Evolutionary conservation across 2,329 filamentous ascomycete species (phyloP), one percentile per base, ranked within the genome.

Genomic region (Monilinia fructicola): DNA sequence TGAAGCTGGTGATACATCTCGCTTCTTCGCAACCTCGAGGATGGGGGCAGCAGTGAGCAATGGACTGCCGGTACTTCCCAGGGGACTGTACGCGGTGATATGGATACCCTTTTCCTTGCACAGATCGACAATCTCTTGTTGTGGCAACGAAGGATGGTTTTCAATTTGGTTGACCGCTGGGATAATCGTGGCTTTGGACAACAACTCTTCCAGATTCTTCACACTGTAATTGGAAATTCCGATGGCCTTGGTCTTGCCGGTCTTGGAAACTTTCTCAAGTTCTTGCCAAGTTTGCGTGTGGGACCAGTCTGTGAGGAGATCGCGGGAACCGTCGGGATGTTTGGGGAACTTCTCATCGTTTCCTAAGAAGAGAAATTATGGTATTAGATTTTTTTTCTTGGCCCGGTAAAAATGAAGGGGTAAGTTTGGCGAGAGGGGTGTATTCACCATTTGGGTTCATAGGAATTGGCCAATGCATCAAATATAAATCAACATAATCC

Each of bases 401-500:
- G 5, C 14, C 31, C 38, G 23, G 16, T n/a, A 26, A 42, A 69
- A 48, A 46, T 46, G 61, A 70, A 52, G 68, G 54, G 35, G 53
- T 44, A 48, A 62, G 16, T 6, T 21, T 18, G 7, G 12, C 64
- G 23, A 63, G n/a, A 26, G 2, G 7, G 16, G 21, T 53, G 7
- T 26, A 2, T 42, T 21, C 46, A 84, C 89, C 90, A 44, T 90
- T 84, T 10, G 90, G 89, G 79, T 93, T 94, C 86, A 93, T 88
- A 60, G 90, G 87, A 55, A 92, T 81, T 7, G 91, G 90, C 91
- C 91, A 95, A 80, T 96, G 92, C 81, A 96, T 85, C 48, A 96
- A 83, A 76, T 86, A 92, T 67, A 96, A 81, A 76, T 96, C 92
- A 6, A 96, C 84, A 76, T 96, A 94, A 71, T 92, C 89, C 58